A percentile compares a stretch with the other conserved stretches of the same genome.
Evolutionary conservation across 2,329 filamentous ascomycete species (phyloP).

Genomic region (Fusarium sp.): DNA sequence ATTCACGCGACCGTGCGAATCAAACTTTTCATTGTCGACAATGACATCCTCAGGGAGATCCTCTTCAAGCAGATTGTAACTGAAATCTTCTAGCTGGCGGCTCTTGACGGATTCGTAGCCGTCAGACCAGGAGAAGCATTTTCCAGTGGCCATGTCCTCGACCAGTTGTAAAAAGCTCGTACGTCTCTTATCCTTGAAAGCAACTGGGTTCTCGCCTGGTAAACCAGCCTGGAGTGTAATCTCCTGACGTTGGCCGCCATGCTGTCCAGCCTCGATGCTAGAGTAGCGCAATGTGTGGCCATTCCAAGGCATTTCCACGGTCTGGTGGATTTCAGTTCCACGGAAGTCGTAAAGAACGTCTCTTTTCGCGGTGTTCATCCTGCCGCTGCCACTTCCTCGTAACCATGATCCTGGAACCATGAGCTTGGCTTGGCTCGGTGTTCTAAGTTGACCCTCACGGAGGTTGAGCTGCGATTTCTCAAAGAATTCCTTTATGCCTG

Average conservation of each 20-base stretch:
- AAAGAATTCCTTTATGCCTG: slow-evolving; percentile 56
- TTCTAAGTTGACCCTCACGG: slow-evolving; percentile 53
- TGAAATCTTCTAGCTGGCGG: slow-evolving; percentile 42
- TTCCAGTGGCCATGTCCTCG: slow-evolving; percentile 45
- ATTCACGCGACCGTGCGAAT: slow-evolving; percentile 12
- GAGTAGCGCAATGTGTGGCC: slow-evolving; percentile 62
- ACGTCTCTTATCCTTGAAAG: slow-evolving; percentile 6
- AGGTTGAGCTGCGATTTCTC: slow-evolving; percentile 58
- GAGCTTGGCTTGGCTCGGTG: slow-evolving; percentile 47
- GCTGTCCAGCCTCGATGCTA: slow-evolving; percentile 61
- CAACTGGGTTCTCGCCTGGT: background rate
- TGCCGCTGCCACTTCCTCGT: background rate
- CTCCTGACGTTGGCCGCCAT: slow-evolving; percentile 62
- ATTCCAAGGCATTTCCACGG: slow-evolving; percentile 54
- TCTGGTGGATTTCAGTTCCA: slow-evolving; percentile 63
- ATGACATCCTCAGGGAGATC: slow-evolving; percentile 39
- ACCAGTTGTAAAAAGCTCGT: slow-evolving; percentile 44
- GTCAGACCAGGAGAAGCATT: slow-evolving; percentile 50
- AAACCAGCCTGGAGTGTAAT: slow-evolving; percentile 53
- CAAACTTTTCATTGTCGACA: slow-evolving; percentile 29
- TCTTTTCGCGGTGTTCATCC: background rate
- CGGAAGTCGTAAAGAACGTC: slow-evolving; percentile 54
- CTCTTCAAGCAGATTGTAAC: slow-evolving; percentile 42
- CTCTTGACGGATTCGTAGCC: slow-evolving; percentile 45
- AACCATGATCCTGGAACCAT: slow-evolving; percentile 18